These are phyloP conservation scores for Onygena corvina DNA, from an alignment of 2,329 filamentous ascomycete genomes.

Conservation along the genomic window DNA sequence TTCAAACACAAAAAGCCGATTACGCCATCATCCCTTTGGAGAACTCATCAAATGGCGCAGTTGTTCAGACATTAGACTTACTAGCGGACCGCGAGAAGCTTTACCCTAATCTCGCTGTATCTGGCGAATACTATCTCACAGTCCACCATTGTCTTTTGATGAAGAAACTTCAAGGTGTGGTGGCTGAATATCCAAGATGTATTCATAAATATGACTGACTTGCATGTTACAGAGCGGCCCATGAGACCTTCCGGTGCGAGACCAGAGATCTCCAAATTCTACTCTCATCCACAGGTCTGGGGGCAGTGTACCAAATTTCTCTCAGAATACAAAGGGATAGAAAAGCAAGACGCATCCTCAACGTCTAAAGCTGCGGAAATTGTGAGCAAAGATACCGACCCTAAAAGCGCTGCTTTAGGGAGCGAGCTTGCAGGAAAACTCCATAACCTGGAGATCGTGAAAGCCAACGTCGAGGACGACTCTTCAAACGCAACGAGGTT, in stretches of 20 bases:
- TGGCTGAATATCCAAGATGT: background rate
- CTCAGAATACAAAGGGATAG: constrained; percentile 55
- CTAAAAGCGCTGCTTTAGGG: constrained; percentile 62
- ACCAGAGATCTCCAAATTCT: constrained; percentile 58
- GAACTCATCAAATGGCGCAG: constrained; percentile 88
- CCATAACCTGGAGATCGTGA: constrained; percentile 55
- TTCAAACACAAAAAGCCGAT: constrained; percentile 52
- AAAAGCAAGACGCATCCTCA: constrained; percentile 70
- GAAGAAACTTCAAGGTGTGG: constrained; percentile 17
- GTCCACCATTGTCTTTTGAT: constrained; percentile 80
- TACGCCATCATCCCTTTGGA: constrained; percentile 87
- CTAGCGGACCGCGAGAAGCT: constrained; percentile 59
- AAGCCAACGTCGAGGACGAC: constrained; percentile 37
- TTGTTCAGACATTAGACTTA: constrained; percentile 79
- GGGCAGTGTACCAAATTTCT: constrained; percentile 78
- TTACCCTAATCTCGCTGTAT: constrained; percentile 61
- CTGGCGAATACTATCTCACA: constrained; percentile 71
- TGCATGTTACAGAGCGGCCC: too few relatives aligned
- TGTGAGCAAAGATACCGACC: constrained; percentile 46
- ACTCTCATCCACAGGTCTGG: constrained; percentile 92
- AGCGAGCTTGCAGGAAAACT: constrained; percentile 59
- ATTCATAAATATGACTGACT: background rate
- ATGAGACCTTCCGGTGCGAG: constrained; percentile 12
- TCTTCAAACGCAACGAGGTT: constrained; percentile 39
- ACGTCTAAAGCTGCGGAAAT: constrained; percentile 78